Conservation (phyloP, 2,329 filamentous ascomycete genomes). For the Didymella pomorum region DNA sequence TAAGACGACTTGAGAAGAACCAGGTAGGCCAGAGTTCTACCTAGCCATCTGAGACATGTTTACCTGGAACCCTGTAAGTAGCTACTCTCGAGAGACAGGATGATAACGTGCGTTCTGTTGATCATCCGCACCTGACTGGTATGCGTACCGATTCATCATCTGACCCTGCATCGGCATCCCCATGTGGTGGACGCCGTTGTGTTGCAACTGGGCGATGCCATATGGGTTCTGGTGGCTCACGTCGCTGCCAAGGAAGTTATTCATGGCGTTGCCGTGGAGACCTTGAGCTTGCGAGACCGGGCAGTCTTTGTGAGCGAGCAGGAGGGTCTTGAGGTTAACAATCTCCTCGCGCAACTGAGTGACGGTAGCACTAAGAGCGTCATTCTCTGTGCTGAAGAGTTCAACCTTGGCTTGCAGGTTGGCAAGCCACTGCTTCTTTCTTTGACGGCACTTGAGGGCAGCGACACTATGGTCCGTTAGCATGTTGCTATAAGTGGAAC, state of each 20-base stretch:
- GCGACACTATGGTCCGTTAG: conserved; percentile 72
- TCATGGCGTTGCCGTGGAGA: conserved; percentile 62
- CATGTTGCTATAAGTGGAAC: neutral
- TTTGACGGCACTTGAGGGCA: conserved; percentile 93
- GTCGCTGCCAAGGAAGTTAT: conserved; percentile 58
- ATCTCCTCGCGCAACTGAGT: conserved; percentile 88
- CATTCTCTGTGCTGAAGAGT: conserved; percentile 89
- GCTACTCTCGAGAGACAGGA: conserved; percentile 33
- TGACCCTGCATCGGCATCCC: conserved; percentile 50
- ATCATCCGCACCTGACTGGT: conserved; percentile 38
- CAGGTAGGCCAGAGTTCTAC: neutral
- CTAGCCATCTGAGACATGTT: conserved; percentile 25
- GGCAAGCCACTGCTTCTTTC: conserved; percentile 98
- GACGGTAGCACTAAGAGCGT: conserved; percentile 83
- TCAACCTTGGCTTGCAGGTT: conserved; percentile 96
- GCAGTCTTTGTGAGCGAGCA: conserved; percentile 95
- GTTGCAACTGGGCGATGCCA: conserved; percentile 56
- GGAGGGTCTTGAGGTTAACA: conserved; percentile 89
- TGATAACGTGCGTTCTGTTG: conserved; percentile 41
- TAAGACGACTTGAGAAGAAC: neutral
- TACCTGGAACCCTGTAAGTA: conserved; percentile 45
- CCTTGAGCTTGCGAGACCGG: conserved; percentile 89
- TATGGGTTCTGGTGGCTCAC: conserved; percentile 58
- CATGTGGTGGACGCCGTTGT: conserved; percentile 53
- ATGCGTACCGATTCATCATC: conserved; percentile 52